phyloP scores from a whole-genome alignment of 192 early-diverging fungal genomes.

The Gigaspora rosea region DNA sequence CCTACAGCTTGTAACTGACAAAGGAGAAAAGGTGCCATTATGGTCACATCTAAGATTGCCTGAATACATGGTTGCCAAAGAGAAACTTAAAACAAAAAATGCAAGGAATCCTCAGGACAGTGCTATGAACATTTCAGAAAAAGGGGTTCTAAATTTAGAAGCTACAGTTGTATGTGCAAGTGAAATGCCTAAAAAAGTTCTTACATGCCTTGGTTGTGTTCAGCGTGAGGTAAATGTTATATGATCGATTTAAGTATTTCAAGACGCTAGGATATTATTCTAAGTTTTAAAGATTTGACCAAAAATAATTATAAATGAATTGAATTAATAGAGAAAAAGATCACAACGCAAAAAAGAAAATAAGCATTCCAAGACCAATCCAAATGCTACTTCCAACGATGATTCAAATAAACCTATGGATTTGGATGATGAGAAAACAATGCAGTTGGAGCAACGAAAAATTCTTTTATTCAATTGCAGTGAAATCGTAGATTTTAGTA shows the following conservation, averaged over 20 bases:
- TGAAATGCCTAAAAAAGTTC: slow-evolving; percentile 70
- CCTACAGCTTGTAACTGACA: slow-evolving; percentile 72
- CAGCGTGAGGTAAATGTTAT: slow-evolving; percentile 66
- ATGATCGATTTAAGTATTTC: slow-evolving; percentile 4
- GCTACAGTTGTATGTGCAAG: slow-evolving; percentile 85
- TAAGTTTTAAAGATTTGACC: not conserved
- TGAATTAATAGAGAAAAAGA: slow-evolving; percentile 53
- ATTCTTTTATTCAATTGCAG: slow-evolving; percentile 89
- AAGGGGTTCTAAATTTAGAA: slow-evolving; percentile 64
- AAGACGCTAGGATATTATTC: not conserved
- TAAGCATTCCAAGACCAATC: slow-evolving; percentile 42
- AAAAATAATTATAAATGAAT: not conserved
- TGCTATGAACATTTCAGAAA: slow-evolving; percentile 23
- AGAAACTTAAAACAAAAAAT: slow-evolving; percentile 60
- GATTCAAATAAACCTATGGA: slow-evolving; percentile 28
- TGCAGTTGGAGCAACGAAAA: slow-evolving; percentile 73
- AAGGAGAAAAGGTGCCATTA: slow-evolving; percentile 67
- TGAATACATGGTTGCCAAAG: slow-evolving; percentile 80
- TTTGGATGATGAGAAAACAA: slow-evolving; percentile 60
- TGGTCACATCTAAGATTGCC: slow-evolving; percentile 88
- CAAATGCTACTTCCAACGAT: slow-evolving; percentile 15
- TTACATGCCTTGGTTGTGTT: slow-evolving; percentile 82
- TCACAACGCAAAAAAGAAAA: slow-evolving; percentile 64
- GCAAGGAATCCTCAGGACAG: slow-evolving; percentile 34
- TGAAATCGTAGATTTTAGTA: slow-evolving; percentile 82